Conservation (phyloP, 305 asterid species). For the Fraxinus albicans region DNA sequence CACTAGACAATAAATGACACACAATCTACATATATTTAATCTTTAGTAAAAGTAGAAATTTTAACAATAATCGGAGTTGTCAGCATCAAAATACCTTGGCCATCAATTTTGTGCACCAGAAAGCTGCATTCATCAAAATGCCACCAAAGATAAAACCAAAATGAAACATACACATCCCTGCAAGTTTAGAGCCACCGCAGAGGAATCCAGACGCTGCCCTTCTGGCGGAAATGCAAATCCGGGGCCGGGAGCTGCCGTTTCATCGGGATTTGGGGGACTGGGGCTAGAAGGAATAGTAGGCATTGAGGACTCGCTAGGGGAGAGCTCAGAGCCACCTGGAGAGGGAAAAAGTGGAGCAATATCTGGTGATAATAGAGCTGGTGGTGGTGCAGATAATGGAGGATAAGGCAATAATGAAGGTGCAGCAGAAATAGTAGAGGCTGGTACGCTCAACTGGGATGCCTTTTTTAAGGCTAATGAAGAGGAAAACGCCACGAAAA, state of each 20-base stretch:
- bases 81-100: neutral
- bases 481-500: constrained; percentile 29
- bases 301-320: constrained; percentile 65
- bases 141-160: constrained; percentile 30
- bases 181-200: constrained; percentile 29
- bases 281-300: constrained; percentile 88
- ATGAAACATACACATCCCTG: constrained; percentile 27
- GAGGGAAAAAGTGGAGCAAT: constrained; percentile 75
- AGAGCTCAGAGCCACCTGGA: constrained; percentile 61
- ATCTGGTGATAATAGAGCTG: constrained; percentile 64
- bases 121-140: constrained; percentile 33
- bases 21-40: constrained; percentile 3
- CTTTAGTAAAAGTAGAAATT: neutral
- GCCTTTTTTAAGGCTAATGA: constrained; percentile 4
- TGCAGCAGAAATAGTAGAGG: constrained; percentile 80
- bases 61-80: constrained; percentile 12
- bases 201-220: constrained; percentile 40
- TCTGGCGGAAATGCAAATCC: constrained; percentile 41
- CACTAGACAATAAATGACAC: constrained; percentile 3
- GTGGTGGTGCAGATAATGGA: constrained; percentile 43
- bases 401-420: constrained; percentile 69
- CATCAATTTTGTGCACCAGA: constrained; percentile 21
- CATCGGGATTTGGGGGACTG: constrained; percentile 88
- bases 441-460: constrained; percentile 33
- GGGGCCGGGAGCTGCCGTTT: constrained; percentile 53